Evolutionary conservation across 805 yeast species (phyloP), one percentile per base, ranked within the genome.

Genomic region (Candida piceae): DNA sequence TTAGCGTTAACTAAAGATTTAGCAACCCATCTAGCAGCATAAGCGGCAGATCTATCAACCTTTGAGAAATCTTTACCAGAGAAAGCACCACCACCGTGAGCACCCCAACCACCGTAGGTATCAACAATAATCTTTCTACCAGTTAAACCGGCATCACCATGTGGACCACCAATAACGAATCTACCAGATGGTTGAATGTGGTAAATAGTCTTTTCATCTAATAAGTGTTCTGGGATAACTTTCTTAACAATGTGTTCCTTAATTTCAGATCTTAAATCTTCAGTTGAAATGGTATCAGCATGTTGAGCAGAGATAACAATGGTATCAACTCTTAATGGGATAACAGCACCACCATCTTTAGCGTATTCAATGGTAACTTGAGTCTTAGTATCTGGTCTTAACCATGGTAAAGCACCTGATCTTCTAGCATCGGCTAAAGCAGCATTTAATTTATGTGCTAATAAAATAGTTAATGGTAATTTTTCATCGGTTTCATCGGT

Each of bases 41-140:
- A 93, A 53, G 98, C 98, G 64, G 98, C 98, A 50, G 97, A 90
- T 76, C 98, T 86, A 71, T 93, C 98, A 62, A 93, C 98, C 79
- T 93, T 93, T 67, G 97, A 87, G 85, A 86, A 93, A 72, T 93
- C 98, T 78, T 93, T 93, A 70, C 98, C 98, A 49, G 96, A 84
- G 88, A 93, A 93, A 50, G 98, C 98, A 78, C 98, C 98, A 78
- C 98, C 98, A 73, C 98, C 98, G 78, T 93, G 98, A 62, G 98
- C 97, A 72, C 98, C 97, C 94, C 98, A 94, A 62, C 98, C 98
- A 76, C 98, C 98, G 74, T 93, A 93, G 50, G 98, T 95, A 71
- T 93, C 98, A 64, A 93, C 98, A 60, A 93, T 93, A 69, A 93
- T 93, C 78, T 93, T 93, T 76, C 98, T 87, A 69, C 98, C 98